These are phyloP conservation scores for Cnidoscolus chayamansa DNA, from an alignment of 441 rosid species.

Conservation along the genomic window DNA sequence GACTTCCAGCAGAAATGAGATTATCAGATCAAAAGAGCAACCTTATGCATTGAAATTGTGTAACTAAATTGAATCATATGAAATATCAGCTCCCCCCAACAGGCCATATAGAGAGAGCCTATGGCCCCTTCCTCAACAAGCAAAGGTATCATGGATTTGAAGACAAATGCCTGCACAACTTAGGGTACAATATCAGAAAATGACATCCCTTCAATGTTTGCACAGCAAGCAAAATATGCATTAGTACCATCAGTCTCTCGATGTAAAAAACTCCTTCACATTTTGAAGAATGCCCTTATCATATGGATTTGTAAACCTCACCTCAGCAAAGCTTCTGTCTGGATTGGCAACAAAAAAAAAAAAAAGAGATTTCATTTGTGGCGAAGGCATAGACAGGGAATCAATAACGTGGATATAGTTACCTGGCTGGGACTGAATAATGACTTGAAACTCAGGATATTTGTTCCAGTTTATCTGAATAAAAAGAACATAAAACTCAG, in stretches of 20 bases:
- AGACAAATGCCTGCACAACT: not conserved
- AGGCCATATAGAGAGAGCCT: not conserved
- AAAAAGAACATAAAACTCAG: not conserved
- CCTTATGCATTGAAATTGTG: not conserved
- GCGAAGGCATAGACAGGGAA: not conserved
- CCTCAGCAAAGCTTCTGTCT: conserved; percentile 30
- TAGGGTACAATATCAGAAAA: not conserved
- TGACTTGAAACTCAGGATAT: conserved; percentile 51
- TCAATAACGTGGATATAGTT: not conserved
- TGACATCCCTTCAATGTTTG: not conserved
- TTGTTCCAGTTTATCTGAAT: conserved; percentile 56
- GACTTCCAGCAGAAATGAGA: too few species aligned
- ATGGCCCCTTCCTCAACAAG: not conserved
- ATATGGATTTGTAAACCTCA: conserved; percentile 43
- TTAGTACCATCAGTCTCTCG: not conserved
- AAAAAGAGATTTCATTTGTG: not conserved
- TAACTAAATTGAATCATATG: not conserved
- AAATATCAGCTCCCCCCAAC: not conserved
- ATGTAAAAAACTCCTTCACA: conserved; percentile 35
- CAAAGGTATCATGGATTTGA: not conserved
- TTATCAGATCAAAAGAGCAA: too few species aligned
- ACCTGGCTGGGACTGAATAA: conserved; percentile 38
- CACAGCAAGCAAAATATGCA: not conserved
- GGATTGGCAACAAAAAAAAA: conserved; percentile 15
- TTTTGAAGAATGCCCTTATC: conserved; percentile 47